These are phyloP conservation scores for Asterochloris erici DNA, from an alignment of 139 green algal species.

Conservation along the genomic window DNA sequence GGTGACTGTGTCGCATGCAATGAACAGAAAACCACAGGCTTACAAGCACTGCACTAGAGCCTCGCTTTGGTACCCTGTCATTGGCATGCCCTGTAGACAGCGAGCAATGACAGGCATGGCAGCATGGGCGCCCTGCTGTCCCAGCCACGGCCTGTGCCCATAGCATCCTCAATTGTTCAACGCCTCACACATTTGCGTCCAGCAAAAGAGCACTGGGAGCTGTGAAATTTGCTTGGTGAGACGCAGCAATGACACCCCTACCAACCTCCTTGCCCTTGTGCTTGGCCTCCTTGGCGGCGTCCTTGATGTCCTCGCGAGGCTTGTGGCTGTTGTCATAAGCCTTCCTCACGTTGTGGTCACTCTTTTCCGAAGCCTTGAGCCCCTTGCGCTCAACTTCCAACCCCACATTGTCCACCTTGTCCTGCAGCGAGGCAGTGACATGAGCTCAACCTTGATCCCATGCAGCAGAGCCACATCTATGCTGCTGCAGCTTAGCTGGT, in stretches of 20 bases:
- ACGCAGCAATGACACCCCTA: background rate
- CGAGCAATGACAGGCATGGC: background rate
- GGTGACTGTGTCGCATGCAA: background rate
- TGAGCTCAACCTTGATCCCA: background rate
- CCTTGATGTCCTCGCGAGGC: slow-evolving; percentile 1
- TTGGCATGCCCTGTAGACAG: background rate
- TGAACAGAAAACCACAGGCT: background rate
- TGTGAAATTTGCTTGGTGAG: background rate
- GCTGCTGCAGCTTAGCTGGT: background rate
- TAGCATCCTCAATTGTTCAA: too few relatives aligned
- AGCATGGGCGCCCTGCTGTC: too few relatives aligned
- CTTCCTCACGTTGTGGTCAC: slow-evolving; percentile 12
- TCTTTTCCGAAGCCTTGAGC: slow-evolving; percentile 9
- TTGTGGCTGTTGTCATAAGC: slow-evolving; percentile 1
- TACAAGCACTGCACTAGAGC: background rate
- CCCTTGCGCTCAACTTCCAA: slow-evolving; percentile 16
- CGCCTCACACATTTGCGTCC: too few relatives aligned
- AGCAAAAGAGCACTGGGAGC: too few relatives aligned
- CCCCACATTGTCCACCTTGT: slow-evolving; percentile 9
- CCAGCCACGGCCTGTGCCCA: too few relatives aligned
- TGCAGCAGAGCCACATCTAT: background rate
- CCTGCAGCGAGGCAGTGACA: background rate
- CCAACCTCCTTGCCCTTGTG: slow-evolving; percentile 9
- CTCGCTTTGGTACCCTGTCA: background rate
- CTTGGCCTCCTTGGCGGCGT: slow-evolving; percentile 10